phyloP scores from a whole-genome alignment of 805 yeast species.

The Diddensiella caesifluorescens region DNA sequence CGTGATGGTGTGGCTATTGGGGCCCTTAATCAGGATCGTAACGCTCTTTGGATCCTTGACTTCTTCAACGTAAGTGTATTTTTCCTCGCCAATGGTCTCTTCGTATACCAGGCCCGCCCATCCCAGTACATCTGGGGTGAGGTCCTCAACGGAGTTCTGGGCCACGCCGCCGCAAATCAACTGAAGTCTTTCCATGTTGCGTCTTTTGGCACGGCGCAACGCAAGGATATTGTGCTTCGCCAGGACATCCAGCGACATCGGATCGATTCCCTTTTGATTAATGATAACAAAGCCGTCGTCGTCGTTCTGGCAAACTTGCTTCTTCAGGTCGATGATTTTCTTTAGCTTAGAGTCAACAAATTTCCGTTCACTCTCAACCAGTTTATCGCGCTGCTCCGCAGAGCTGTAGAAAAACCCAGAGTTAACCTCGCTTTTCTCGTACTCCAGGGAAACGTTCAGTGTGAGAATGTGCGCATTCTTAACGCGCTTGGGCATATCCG shows the following conservation, averaged over 20 bases:
- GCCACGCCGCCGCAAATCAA: constrained; percentile 96
- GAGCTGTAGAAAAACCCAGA: constrained; percentile 90
- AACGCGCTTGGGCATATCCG: constrained; percentile 93
- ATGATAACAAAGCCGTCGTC: constrained; percentile 83
- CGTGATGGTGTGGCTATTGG: constrained; percentile 79
- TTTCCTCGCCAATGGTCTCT: constrained; percentile 93
- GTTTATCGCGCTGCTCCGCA: constrained; percentile 93
- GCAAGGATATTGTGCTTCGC: constrained; percentile 93
- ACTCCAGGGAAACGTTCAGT: constrained; percentile 89
- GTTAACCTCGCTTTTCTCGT: constrained; percentile 96
- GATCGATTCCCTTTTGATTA: constrained; percentile 98
- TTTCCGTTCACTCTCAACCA: constrained; percentile 87
- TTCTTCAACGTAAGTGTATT: constrained; percentile 92
- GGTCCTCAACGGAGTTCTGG: constrained; percentile 93
- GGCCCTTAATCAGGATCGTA: constrained; percentile 88
- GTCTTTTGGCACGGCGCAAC: constrained; percentile 94
- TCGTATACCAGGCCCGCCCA: constrained; percentile 87
- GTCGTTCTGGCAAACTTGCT: constrained; percentile 79
- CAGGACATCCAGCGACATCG: constrained; percentile 90
- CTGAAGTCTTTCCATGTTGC: constrained; percentile 98
- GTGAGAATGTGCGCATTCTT: constrained; percentile 80
- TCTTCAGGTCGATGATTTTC: constrained; percentile 88
- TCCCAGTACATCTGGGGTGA: constrained; percentile 74
- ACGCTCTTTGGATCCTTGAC: constrained; percentile 81
- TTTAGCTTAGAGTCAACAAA: constrained; percentile 91